phyloP scores from a whole-genome alignment of 352 stramenopile species.

The Achlya hypogyna region DNA sequence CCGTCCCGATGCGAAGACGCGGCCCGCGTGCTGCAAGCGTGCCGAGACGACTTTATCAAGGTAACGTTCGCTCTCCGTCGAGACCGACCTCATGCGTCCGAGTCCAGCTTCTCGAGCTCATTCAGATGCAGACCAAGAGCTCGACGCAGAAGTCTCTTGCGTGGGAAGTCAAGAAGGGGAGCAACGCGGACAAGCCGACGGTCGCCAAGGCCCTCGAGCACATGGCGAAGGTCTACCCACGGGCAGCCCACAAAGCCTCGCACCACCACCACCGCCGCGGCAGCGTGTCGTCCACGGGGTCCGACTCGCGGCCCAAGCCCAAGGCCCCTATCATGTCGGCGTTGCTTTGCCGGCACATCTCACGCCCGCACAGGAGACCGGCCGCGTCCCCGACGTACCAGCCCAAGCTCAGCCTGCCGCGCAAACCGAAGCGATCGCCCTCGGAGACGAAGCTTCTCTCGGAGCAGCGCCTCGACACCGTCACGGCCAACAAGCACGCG shows the following conservation, averaged over 20 bases:
- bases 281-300: not conserved
- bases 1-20: constrained; percentile 12
- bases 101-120: constrained; percentile 12
- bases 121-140: constrained; percentile 19
- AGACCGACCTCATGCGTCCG: not conserved
- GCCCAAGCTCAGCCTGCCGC: constrained; percentile 16
- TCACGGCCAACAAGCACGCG: constrained; percentile 19
- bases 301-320: not conserved
- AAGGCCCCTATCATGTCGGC: not conserved
- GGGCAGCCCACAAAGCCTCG: not conserved
- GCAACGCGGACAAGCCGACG: constrained; percentile 4
- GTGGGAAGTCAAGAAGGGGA: constrained; percentile 21
- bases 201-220: constrained; percentile 17
- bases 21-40: constrained; percentile 10
- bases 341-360: not conserved
- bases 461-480: constrained; percentile 16
- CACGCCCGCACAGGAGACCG: not conserved
- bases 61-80: not conserved
- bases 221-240: constrained; percentile 8
- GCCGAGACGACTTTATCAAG: constrained; percentile 21
- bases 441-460: constrained; percentile 20
- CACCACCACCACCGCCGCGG: not conserved
- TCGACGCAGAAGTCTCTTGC: constrained; percentile 9
- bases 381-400: not conserved
- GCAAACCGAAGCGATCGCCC: constrained; percentile 17